Conservation (phyloP, 805 yeast genomes). For the Clavispora vitiphila region DNA sequence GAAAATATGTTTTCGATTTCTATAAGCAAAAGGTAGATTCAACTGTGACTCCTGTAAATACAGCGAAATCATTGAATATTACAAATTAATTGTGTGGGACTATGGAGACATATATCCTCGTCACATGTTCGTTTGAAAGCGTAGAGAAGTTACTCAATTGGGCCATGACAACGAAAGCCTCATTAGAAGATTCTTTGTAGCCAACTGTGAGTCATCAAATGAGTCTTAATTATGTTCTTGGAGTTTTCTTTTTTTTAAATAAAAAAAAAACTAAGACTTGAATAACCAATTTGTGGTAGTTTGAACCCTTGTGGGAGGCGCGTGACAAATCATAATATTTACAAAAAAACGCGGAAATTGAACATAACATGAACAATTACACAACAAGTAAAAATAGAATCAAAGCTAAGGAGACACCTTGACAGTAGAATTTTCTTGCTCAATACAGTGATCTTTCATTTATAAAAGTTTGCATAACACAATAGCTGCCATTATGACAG, state of each 20-base stretch:
- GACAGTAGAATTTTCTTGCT: background rate
- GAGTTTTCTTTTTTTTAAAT: too few species aligned
- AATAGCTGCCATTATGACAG: too few species aligned
- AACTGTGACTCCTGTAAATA: background rate
- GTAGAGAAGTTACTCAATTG: background rate
- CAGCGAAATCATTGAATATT: background rate
- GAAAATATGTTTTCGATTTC: slow-evolving; percentile 38
- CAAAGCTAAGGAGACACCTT: background rate
- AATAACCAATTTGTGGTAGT: too few species aligned
- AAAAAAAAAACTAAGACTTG: too few species aligned
- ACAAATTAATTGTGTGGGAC: background rate
- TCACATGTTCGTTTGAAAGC: background rate
- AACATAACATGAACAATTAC: background rate
- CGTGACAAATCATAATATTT: background rate
- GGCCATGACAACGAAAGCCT: background rate
- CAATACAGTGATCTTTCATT: too few species aligned
- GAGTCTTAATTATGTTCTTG: too few species aligned
- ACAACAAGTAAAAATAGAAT: background rate
- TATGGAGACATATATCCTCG: background rate
- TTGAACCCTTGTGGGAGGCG: too few species aligned
- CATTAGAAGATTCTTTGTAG: too few species aligned
- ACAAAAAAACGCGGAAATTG: background rate
- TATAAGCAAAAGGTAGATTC: slow-evolving; percentile 28
- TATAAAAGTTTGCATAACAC: too few species aligned
- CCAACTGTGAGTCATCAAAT: too few species aligned